Evolutionary conservation across 352 stramenopile species (phyloP).

Genomic region (Phytophthora idaei): DNA sequence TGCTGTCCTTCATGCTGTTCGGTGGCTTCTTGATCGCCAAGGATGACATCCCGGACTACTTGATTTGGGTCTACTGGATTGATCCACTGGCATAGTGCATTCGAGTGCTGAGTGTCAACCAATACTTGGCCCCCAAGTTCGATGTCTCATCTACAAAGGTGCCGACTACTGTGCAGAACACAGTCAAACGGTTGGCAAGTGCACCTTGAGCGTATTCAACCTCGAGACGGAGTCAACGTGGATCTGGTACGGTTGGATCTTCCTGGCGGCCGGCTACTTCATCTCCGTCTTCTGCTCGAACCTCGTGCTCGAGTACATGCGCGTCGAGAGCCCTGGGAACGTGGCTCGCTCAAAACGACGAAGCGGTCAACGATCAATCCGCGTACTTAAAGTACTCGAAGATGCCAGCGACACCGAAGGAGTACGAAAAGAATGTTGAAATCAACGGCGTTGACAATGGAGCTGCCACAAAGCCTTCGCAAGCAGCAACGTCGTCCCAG

Average conservation of each 20-base stretch:
- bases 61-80: slow-evolving; percentile 84
- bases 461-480: slow-evolving; percentile 10
- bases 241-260: slow-evolving; percentile 62
- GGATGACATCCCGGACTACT: slow-evolving; percentile 58
- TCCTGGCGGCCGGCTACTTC: slow-evolving; percentile 44
- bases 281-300: slow-evolving; percentile 36
- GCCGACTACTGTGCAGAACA: slow-evolving; percentile 57
- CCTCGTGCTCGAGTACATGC: slow-evolving; percentile 20
- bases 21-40: slow-evolving; percentile 71
- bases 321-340: slow-evolving; percentile 29
- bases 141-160: slow-evolving; percentile 44
- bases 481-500: slow-evolving; percentile 27
- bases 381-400: slow-evolving; percentile 8
- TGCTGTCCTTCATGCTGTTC: slow-evolving; percentile 75
- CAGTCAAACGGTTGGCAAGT: slow-evolving; percentile 41
- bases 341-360: slow-evolving; percentile 28
- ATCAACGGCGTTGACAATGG: slow-evolving; percentile 19
- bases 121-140: slow-evolving; percentile 60
- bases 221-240: slow-evolving; percentile 50
- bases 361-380: slow-evolving; percentile 12
- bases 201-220: slow-evolving; percentile 54
- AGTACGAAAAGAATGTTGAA: slow-evolving; percentile 20
- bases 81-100: slow-evolving; percentile 76
- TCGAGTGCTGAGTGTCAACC: slow-evolving; percentile 59
- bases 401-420: slow-evolving; percentile 30